Base-by-base conservation (phyloP, 768 basidiomycete species). In the Lactarius psammicola region DNA sequence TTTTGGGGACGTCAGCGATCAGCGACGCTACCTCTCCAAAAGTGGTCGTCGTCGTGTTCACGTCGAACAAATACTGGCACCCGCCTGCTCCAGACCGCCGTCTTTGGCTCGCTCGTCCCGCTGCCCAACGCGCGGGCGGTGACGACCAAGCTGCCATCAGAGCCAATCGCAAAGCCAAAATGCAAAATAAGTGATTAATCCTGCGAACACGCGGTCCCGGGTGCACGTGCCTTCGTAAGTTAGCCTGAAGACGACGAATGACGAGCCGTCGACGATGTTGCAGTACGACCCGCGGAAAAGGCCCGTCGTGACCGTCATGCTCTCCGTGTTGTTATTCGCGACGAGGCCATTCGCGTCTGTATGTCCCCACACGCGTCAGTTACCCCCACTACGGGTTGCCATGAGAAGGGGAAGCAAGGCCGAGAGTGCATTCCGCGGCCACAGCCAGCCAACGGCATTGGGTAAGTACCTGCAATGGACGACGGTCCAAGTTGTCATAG, bases 281-380 rank as follows among this genome's bases (percentile, higher is more conserved):
- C 88, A 89, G 69, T 89, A 89, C 5, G 74, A 72, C 0, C 86
- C 87, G 30, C 74, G 80, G 0, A 87, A 80, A 15, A 89, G 75
- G 0, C 82, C 81, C 0, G 87, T 89, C 20, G 75, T 72, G 72
- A 89, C 87, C 0, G 81, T 83, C 0, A 79, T 63, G 8, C 67
- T 82, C 88, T 86, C 84, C 4, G 74, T 81, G 67, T 89, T 88
- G 72, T 89, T 89, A 69, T 89, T 89, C 0, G 82, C 86, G 2
- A 88, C 83, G 64, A 85, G 87, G 2, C 87, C 87, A 49, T 75
- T 71, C 0, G 83, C 74, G 42, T 84, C 85, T 86, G 53, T 26
- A 11, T n/a, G 1, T 17, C 15, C n/a, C 11, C 11, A 38, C 23
- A 28, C 1, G 44, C 28, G 7, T 38, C 13, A 58, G 46, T 9